phyloP scores from a whole-genome alignment of 306 rosid species.

The Ziziphus jujuba region DNA sequence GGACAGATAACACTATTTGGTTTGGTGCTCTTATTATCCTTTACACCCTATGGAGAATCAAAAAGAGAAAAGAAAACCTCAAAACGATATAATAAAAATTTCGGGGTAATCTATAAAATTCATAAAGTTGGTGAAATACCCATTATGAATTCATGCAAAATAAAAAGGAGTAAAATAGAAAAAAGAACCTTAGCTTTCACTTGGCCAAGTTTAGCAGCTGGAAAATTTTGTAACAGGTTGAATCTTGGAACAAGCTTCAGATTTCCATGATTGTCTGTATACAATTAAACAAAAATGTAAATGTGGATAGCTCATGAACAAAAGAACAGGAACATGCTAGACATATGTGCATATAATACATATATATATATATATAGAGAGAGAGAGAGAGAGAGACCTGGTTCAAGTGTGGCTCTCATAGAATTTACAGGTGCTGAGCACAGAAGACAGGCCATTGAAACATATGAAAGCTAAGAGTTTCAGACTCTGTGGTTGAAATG shows the following conservation, averaged over 20 bases:
- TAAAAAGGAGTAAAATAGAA: neutral
- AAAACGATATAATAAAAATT: neutral
- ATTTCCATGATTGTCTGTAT: conserved; percentile 6
- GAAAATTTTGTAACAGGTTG: conserved; percentile 27
- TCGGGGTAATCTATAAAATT: neutral
- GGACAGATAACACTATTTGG: conserved; percentile 71
- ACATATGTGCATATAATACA: too few species aligned
- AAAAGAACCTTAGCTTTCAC: conserved; percentile 50
- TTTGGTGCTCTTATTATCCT: conserved; percentile 44
- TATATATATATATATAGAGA: neutral
- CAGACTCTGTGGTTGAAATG: neutral
- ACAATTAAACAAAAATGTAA: conserved; percentile 14
- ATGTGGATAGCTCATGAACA: neutral
- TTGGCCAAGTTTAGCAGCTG: conserved; percentile 23
- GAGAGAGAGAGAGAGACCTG: conserved; percentile 37
- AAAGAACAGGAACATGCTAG: neutral
- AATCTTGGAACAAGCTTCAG: conserved; percentile 25
- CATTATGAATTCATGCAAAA: neutral
- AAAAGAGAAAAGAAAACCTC: neutral
- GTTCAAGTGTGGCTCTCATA: conserved; percentile 27
- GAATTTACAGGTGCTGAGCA: conserved; percentile 32
- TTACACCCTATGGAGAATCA: conserved; percentile 44
- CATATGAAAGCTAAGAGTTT: too few species aligned
- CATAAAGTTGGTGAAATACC: too few species aligned
- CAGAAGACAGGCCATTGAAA: conserved; percentile 48